Base-by-base conservation (phyloP, 202 grass and related monocot genomes). In the Zizania palustris region DNA sequence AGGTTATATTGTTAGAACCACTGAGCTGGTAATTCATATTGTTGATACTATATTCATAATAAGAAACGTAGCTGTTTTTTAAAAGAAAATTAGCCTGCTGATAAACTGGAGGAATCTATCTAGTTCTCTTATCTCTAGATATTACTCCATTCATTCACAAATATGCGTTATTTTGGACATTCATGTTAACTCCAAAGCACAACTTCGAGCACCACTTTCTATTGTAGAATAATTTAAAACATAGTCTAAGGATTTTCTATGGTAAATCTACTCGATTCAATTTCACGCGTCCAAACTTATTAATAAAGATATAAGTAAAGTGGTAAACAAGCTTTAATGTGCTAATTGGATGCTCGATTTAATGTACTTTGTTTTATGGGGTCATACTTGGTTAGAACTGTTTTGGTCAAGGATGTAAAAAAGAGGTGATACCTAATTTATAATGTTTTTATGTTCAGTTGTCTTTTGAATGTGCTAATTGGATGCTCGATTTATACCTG, bases 1-100 rank as follows among this genome's bases (percentile, higher is more conserved):
- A 67, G 71, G 54, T 81, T 28, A 28, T 28, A 28, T 28, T 28
- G 28, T 28, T 56, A 81, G 71, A 75, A 75, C 68, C 20, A 71
- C 33, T 65, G 19, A 56, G 63, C 15, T 15, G 15, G 6, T 82
- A 49, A 36, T 75, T 63, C 45, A 75, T 84, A 62, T 15, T 66
- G 3, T 69, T 83, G 19, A 19, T 36, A 48, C 22, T 78, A 50
- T 45, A 79, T 57, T 15, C 57, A 65, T 46, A 15, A 57, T 33
- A 57, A 46, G 12, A 40, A 45, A 22, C 75, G 79, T 83, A 74
- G 41, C 13, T 75, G 4, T 16, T 77, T 79, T 50, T 51, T 36
- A 6, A 11, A 43, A 54, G 11, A 73, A 55, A 28, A 28, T 28
- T 20, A 15, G 45, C 42, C 58, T 9, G 2, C 64, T 51, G 37